A percentile compares a stretch with the other conserved stretches of the same genome.
These are phyloP conservation scores for Venturia aucupariae DNA, from an alignment of 2,329 filamentous ascomycete genomes.

Conservation along the genomic window DNA sequence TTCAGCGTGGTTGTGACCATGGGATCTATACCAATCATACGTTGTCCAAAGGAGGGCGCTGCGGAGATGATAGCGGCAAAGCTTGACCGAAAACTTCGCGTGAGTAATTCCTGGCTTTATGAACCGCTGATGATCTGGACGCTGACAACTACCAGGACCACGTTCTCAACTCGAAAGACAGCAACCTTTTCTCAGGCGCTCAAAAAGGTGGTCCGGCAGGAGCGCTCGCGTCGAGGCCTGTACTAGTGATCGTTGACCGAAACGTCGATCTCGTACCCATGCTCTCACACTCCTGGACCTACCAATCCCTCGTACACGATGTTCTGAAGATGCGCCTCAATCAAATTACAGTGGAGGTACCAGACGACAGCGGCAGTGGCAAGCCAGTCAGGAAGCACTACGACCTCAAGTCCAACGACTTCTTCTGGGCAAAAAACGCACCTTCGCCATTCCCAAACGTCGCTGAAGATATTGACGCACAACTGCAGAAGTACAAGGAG, in stretches of 20 bases:
- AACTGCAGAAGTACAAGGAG: conserved; percentile 89
- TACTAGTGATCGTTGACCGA: conserved; percentile 86
- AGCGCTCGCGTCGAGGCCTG: conserved; percentile 61
- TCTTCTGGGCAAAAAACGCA: conserved; percentile 94
- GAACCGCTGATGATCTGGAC: neutral
- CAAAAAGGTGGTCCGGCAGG: conserved; percentile 28
- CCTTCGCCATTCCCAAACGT: conserved; percentile 88
- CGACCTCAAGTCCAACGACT: conserved; percentile 81
- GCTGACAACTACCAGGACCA: conserved; percentile 50
- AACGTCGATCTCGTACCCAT: conserved; percentile 95
- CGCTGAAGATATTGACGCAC: conserved; percentile 89
- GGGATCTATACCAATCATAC: conserved; percentile 91
- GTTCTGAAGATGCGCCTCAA: conserved; percentile 77
- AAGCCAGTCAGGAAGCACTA: conserved; percentile 76
- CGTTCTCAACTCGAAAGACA: conserved; percentile 89
- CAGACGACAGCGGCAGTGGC: conserved; percentile 66
- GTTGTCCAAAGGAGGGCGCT: conserved; percentile 84
- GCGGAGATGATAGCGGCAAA: conserved; percentile 92
- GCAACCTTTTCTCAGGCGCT: conserved; percentile 65
- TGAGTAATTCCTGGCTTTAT: neutral
- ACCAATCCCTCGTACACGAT: conserved; percentile 77
- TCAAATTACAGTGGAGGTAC: conserved; percentile 83
- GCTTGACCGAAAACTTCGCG: conserved; percentile 82
- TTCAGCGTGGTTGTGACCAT: conserved; percentile 98
- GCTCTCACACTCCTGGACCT: conserved; percentile 94